These are phyloP conservation scores for Globisporangium nagaii DNA, from an alignment of 352 stramenopile species.

Conservation along the genomic window DNA sequence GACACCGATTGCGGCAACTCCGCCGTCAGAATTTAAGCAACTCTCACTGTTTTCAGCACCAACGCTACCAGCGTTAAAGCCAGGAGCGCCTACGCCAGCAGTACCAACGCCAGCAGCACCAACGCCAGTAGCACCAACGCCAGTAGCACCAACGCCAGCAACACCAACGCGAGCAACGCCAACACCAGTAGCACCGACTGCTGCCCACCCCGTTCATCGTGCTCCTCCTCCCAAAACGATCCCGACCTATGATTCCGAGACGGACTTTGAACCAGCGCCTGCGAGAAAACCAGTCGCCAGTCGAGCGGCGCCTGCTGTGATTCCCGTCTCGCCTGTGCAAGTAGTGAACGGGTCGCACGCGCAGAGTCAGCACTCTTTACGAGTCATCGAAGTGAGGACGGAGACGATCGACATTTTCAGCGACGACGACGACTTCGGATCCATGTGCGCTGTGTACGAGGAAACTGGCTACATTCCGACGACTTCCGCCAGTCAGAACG, in stretches of 20 bases:
- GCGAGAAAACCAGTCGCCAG: background rate
- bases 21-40: background rate
- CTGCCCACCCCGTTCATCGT: background rate
- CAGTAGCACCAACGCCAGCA: background rate
- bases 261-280: slow-evolving; percentile 4
- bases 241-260: slow-evolving; percentile 8
- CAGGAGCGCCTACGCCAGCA: background rate
- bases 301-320: background rate
- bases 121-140: background rate
- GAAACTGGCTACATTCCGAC: background rate
- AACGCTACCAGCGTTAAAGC: background rate
- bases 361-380: too few relatives aligned
- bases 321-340: background rate
- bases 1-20: background rate
- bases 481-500: background rate
- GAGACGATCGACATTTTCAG: slow-evolving; percentile 3
- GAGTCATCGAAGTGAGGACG: too few relatives aligned
- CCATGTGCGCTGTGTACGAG: background rate
- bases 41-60: background rate
- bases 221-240: background rate
- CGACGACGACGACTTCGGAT: slow-evolving; percentile 1
- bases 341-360: background rate
- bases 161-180: background rate
- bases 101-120: background rate
- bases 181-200: background rate